Percentiles rank a stretch among this genome's conserved stretches.
Evolutionary conservation across 2,329 filamentous ascomycete species (phyloP).

Genomic region (Ophiostoma sp.): DNA sequence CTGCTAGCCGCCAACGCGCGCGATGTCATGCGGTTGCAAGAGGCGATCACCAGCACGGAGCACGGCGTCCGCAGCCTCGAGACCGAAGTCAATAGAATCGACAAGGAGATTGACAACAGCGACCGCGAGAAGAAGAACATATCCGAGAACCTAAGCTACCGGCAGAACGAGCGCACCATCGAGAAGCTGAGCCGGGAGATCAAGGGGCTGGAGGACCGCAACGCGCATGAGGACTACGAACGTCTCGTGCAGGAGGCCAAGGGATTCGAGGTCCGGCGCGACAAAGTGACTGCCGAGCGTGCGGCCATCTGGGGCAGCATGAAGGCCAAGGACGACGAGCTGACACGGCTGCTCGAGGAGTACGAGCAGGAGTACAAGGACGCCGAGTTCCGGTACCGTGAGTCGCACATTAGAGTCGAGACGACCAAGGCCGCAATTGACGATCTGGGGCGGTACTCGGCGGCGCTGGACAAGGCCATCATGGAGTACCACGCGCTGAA

Average conservation of each 20-base stretch:
- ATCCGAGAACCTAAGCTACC: conserved; percentile 79
- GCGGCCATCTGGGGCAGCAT: conserved; percentile 70
- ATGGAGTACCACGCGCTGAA: conserved; percentile 96
- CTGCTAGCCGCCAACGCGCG: conserved; percentile 64
- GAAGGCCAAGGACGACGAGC: conserved; percentile 77
- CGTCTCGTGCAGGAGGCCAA: conserved; percentile 66
- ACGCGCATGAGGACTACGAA: conserved; percentile 76
- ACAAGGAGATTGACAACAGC: conserved; percentile 70
- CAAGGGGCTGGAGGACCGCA: conserved; percentile 64
- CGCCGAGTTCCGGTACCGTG: conserved; percentile 72
- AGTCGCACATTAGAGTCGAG: conserved; percentile 81
- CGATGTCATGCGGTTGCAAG: conserved; percentile 63
- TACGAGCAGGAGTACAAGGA: conserved; percentile 85
- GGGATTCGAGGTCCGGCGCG: conserved; percentile 60
- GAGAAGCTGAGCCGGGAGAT: conserved; percentile 65
- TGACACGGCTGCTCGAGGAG: conserved; percentile 65
- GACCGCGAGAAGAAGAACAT: conserved; percentile 83
- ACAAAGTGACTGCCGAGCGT: conserved; percentile 65
- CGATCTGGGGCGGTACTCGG: conserved; percentile 74
- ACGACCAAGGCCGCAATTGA: conserved; percentile 91
- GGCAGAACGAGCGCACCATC: conserved; percentile 65
- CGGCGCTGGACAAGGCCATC: conserved; percentile 88
- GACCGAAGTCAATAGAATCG: conserved; percentile 68
- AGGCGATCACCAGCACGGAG: conserved; percentile 60
- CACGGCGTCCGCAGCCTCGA: conserved; percentile 62